Evolutionary conservation across 306 rosid genomes (phyloP), one percentile per base, ranked within the genome.

Genomic region (Abrus pulchellus): DNA sequence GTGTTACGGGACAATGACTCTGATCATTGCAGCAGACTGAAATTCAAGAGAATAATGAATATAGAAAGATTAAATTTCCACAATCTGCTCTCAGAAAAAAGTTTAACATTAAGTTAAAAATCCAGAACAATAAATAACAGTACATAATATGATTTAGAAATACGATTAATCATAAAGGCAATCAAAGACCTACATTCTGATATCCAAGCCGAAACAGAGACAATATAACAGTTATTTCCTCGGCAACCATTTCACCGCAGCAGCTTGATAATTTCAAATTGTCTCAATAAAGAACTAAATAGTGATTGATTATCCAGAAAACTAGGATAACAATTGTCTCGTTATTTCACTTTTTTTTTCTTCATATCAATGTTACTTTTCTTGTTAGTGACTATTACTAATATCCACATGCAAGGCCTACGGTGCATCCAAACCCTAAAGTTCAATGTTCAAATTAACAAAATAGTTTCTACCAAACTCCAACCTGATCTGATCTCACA

Each of bases 21-120:
- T 50, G 54, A 43, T 34, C 72, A 68, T 79, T 61, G 47, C 73
- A 72, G 45, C 64, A 27, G 5, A n/a, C 60, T 8, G 68, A 44
- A 55, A 55, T 45, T 68, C 36, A 44, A 36, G 54, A 43, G 29
- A 34, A 49, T 11, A 34, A 70, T 50, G 57, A 9, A 49, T 47
- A 40, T 47, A 61, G 47, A 28, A 48, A 20, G 27, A 57, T 34
- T 34, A 7, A 40, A 41, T 54, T 56, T 43, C 20, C 38, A 13
- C 47, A 32, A 14, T 61, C 36, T 45, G 9, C 45, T 61, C 36
- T 59, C 60, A 13, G 30, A 1, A 69, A 12, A 48, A 0, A 74
- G 28, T 45, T n/a, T 27, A 47, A 57, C 7, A 12, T 43, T 4
- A 59, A 57, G 55, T 8, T 5, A 59, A 43, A 57, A 57, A 44